These are phyloP conservation scores for Curvularia verruculosa DNA, from an alignment of 2,329 filamentous ascomycete species.

Conservation along the genomic window DNA sequence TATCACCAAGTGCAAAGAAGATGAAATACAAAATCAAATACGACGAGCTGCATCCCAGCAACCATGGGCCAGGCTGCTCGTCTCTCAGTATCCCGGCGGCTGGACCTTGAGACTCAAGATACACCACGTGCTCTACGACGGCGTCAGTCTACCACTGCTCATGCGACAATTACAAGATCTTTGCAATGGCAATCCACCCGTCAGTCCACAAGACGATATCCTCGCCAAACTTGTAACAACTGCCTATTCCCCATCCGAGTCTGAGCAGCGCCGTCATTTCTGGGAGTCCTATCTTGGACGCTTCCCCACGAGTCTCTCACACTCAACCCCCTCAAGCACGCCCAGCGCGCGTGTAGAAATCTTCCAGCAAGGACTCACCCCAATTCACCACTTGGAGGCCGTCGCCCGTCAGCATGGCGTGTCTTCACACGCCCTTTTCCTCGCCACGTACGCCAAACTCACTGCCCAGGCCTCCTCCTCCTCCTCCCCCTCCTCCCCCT, in stretches of 20 bases:
- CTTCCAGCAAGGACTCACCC: slow-evolving; percentile 59
- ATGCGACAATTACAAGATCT: slow-evolving; percentile 59
- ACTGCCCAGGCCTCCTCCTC: slow-evolving; percentile 48
- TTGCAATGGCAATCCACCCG: slow-evolving; percentile 43
- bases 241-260: slow-evolving; percentile 2
- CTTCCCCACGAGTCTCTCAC: slow-evolving; percentile 25
- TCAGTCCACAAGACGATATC: slow-evolving; percentile 29
- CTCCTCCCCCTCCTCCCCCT: slow-evolving; percentile 33
- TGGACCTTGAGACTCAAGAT: slow-evolving; percentile 60
- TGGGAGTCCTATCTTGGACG: slow-evolving; percentile 57
- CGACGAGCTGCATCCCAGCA: slow-evolving; percentile 22
- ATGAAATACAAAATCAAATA: slow-evolving; percentile 5
- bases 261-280: slow-evolving; percentile 51
- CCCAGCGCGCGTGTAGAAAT: slow-evolving; percentile 47
- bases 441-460: slow-evolving; percentile 70
- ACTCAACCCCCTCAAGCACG: slow-evolving; percentile 30
- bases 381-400: slow-evolving; percentile 50
- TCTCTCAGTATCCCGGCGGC: slow-evolving; percentile 34
- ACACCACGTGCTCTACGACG: slow-evolving; percentile 90
- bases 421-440: slow-evolving; percentile 74
- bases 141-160: slow-evolving; percentile 73
- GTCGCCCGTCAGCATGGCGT: slow-evolving; percentile 60
- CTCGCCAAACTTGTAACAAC: slow-evolving; percentile 52
- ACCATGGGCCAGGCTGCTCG: slow-evolving; percentile 48
- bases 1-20: slow-evolving; percentile 23